These are phyloP conservation scores for Naganishia antarctica DNA, from an alignment of 768 basidiomycete species.

Conservation along the genomic window DNA sequence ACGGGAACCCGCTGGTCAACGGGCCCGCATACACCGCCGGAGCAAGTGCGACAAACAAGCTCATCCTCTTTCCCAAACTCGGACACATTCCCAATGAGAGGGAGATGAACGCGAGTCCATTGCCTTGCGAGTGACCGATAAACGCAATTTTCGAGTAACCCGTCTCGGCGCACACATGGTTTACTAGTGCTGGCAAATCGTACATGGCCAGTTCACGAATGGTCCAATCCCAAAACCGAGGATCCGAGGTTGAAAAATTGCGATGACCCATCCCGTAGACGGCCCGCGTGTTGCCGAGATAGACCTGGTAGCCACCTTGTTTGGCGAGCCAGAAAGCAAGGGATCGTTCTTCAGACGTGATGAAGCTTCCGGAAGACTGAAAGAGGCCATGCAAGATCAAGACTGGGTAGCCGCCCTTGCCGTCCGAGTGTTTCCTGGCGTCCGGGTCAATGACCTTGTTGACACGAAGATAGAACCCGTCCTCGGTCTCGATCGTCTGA, in stretches of 20 bases:
- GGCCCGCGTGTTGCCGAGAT: slow-evolving; percentile 52
- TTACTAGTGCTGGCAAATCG: slow-evolving; percentile 55
- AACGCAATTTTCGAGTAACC: slow-evolving; percentile 55
- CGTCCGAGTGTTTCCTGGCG: slow-evolving; percentile 39
- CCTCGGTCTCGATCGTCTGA: slow-evolving; percentile 54
- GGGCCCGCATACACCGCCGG: slow-evolving; percentile 57
- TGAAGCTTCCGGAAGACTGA: slow-evolving; percentile 54
- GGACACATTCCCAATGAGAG: slow-evolving; percentile 55
- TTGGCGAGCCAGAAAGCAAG: slow-evolving; percentile 56
- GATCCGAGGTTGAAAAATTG: slow-evolving; percentile 50
- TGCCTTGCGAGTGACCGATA: slow-evolving; percentile 57
- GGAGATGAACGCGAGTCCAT: slow-evolving; percentile 54
- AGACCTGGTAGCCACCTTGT: slow-evolving; percentile 54
- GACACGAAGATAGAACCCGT: slow-evolving; percentile 53
- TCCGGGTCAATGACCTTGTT: slow-evolving; percentile 50
- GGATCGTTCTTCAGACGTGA: slow-evolving; percentile 55
- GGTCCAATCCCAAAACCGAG: slow-evolving; percentile 57
- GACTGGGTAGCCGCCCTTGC: slow-evolving; percentile 52
- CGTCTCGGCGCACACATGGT: slow-evolving; percentile 52
- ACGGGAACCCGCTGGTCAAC: slow-evolving; percentile 54
- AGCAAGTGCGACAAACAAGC: slow-evolving; percentile 54
- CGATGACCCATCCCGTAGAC: slow-evolving; percentile 56
- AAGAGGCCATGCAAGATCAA: slow-evolving; percentile 55
- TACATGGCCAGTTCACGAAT: slow-evolving; percentile 55
- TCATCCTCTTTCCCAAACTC: slow-evolving; percentile 52